These are phyloP conservation scores for Choiromyces venosus DNA, from an alignment of 495 filamentous ascomycete species.

Conservation along the genomic window DNA sequence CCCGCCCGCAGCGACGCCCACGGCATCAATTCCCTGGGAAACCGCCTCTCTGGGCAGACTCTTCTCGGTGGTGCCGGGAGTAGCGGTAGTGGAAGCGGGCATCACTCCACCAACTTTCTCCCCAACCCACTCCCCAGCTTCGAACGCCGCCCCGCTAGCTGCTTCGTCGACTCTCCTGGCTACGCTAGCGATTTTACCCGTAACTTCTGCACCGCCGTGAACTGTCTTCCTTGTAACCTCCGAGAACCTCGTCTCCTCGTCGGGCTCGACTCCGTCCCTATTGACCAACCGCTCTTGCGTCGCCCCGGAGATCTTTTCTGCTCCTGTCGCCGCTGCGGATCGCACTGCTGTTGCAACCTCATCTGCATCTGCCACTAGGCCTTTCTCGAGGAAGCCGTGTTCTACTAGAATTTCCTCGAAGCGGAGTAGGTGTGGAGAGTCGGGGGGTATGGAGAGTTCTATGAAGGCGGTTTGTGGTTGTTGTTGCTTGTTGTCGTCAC, in stretches of 20 bases:
- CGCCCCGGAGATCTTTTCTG: neutral
- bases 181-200: slow-evolving; percentile 14
- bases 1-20: slow-evolving; percentile 3
- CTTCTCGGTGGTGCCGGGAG: neutral
- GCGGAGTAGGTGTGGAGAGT: slow-evolving; percentile 3
- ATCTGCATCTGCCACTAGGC: slow-evolving; percentile 26
- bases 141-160: slow-evolving; percentile 20
- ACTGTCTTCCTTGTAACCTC: slow-evolving; percentile 10
- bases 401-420: slow-evolving; percentile 20
- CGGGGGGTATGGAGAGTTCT: slow-evolving; percentile 17
- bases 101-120: slow-evolving; percentile 8
- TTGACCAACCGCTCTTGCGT: neutral
- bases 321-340: neutral
- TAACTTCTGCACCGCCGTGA: slow-evolving; percentile 10
- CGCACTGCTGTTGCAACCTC: slow-evolving; percentile 19
- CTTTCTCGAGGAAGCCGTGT: slow-evolving; percentile 20
- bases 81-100: neutral
- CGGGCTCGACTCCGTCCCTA: slow-evolving; percentile 16
- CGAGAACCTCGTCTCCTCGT: slow-evolving; percentile 12
- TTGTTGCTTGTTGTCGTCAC: too few relatives aligned
- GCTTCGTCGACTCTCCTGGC: slow-evolving; percentile 20
- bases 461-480: slow-evolving; percentile 4
- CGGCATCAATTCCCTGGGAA: slow-evolving; percentile 12
- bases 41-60: slow-evolving; percentile 18
- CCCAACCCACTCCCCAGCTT: slow-evolving; percentile 27